Base-by-base conservation (phyloP, 768 basidiomycete species). In the Dacryopinax primogenitus region DNA sequence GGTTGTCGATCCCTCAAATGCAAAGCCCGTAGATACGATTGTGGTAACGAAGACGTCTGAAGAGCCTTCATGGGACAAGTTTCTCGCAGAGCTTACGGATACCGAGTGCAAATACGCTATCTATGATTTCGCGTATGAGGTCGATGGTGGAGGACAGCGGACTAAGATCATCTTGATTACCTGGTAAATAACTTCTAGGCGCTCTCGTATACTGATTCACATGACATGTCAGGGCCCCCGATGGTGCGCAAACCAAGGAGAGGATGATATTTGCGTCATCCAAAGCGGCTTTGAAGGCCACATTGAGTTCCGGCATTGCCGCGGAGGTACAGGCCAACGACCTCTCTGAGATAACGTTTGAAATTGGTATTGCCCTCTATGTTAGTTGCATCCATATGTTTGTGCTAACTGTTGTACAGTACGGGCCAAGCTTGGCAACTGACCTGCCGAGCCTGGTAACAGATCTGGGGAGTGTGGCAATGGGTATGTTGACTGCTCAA, bases 251-350 rank as follows among this genome's bases (percentile, higher is more conserved):
- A 77, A 81, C 94, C 76, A 92, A 88, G 78, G 80, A 84, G 73
- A 97, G 94, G 86, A 97, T 97, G 93, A 71, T 96, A 70, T 88
- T 83, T 77, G 87, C 95, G 1, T 86, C 91, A 18, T 97, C 94
- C 63, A 86, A 84, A 73, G 88, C 92, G 30, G 86, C 86, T 3
- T 77, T 99, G 68, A 82, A 83, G 71, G 83, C 81, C 64, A 73
- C 82, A 33, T 81, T 98, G 32, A 11, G 21, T 7, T 58, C 51
- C 26, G 83, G 82, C 28, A 81, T 96, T 69, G 79, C 82, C 3
- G 73, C 82, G 58, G 92, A 96, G 74, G 80, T 98, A 64, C 94
- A 97, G 75, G 93, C 84, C 65, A 93, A 88, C 45, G 92, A 92
- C 45, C 77, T 66, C 66, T 78, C 77, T 63, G 92, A 97, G 74